phyloP scores from a whole-genome alignment of 306 rosid genomes.

The Argentina anserina region DNA sequence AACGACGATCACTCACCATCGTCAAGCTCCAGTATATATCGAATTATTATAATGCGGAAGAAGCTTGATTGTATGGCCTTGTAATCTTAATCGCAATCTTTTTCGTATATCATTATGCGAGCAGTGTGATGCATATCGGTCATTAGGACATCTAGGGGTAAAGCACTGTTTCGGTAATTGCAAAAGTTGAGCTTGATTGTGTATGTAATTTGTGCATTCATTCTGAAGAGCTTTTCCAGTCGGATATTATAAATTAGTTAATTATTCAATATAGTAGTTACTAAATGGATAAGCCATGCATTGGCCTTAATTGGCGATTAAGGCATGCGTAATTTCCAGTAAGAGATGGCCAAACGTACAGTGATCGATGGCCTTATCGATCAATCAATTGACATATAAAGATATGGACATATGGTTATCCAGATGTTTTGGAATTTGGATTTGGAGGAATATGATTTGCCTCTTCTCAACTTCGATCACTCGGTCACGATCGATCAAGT shows the following conservation, averaged over 20 bases:
- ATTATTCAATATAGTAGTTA: too few relatives aligned
- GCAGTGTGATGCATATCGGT: too few relatives aligned
- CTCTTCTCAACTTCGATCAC: not conserved
- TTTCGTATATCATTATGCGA: not conserved
- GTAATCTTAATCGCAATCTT: too few relatives aligned
- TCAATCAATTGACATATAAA: not conserved
- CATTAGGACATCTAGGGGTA: too few relatives aligned
- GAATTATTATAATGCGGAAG: too few relatives aligned
- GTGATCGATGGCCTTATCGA: too few relatives aligned
- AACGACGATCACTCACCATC: too few relatives aligned
- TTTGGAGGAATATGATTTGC: not conserved
- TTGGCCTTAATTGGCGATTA: not conserved
- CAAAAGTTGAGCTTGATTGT: not conserved
- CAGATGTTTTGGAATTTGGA: not conserved
- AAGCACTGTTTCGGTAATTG: not conserved
- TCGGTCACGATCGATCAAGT: not conserved
- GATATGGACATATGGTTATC: not conserved
- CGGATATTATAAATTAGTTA: not conserved
- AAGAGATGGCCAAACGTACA: too few relatives aligned
- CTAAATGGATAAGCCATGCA: not conserved
- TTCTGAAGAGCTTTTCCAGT: not conserved
- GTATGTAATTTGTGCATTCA: not conserved
- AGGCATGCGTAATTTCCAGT: not conserved
- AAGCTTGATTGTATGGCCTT: too few relatives aligned
- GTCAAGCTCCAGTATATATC: too few relatives aligned